Evolutionary conservation across 495 filamentous ascomycete genomes (phyloP), one percentile per base, ranked within the genome.

Genomic region (Achaetomiella virescens): DNA sequence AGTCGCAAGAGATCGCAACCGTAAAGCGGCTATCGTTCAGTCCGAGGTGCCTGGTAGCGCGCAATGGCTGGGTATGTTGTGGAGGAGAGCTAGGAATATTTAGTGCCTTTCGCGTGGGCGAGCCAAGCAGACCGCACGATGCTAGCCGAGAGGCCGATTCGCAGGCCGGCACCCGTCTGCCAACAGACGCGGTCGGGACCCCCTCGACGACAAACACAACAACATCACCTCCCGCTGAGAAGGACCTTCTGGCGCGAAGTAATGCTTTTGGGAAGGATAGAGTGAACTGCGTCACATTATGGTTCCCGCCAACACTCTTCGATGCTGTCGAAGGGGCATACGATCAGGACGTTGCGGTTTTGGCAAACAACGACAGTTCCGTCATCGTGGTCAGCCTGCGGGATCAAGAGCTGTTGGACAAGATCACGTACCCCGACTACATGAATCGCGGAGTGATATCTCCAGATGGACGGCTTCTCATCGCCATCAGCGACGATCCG

Each of bases 401-500:
- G 24, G 61, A 67, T 12, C 66, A 68, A 17, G 60, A 71, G 25
- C 77, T 83, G 14, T 70, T 91, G 37, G 81, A 86, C 36, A 78
- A 83, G 47, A 70, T 96, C 20, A 74, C 81, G 6, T 88, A 91
- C 55, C 83, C 86, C 37, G 84, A 87, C 59, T 84, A 81, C 52
- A 92, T 96, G 73, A 98, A 98, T 68, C 91, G 93, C 68, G 88
- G 91, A 6, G 83, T 90, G 18, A 84, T 98, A 41, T 96, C 91
- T 25, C 93, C 93, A 0, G 88, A 97, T 61, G 91, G 90, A 0
- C 78, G 75, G 38, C 70, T 95, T 17, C 79, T 97, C 6, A 76
- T 91, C 3, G 88, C 90, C 10, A 86, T 97, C 37, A 89, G 91
- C 21, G 95, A 98, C 61, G 83, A 89, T 62, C 83, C 86, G 3